Evolutionary conservation across 202 grass and related monocot genomes (phyloP), one percentile per base, ranked within the genome.

Genomic region (Panicum virgatum): DNA sequence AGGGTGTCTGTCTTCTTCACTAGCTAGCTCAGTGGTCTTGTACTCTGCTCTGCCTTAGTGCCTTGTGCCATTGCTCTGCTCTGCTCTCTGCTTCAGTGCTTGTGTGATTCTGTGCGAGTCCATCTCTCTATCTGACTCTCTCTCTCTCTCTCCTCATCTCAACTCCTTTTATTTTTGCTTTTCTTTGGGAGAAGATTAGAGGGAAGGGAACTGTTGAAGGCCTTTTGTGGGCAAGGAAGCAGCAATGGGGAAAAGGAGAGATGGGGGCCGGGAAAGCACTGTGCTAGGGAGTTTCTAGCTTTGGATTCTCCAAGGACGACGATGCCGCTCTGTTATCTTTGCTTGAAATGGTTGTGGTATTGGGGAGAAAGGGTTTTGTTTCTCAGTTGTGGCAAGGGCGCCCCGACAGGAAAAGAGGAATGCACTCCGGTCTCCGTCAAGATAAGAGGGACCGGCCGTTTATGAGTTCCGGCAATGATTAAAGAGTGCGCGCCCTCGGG

Each of bases 361-460:
- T 80, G 61, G 25, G 38, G 38, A 72, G 12, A 6, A 27, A 16
- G 46, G 64, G 57, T 25, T 27, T 65, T 81, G 42, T 56, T 25
- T 51, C 27, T 66, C 34, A 73, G 62, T 83, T 79, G 56, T 79
- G 69, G 7, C 83, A 40, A 62, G 44, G 74, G 29, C 44, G 23
- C 2, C 77, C 83, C 74, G 68, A 79, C 88, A 75, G 60, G 11
- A 69, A 83, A 90, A 69, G 83, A 74, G 44, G 38, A 74, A 66
- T 83, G 83, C 88, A 83, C 79, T 86, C 60, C n/a, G 43, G 88
- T 86, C 83, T 74, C 73, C 36, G 37, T 82, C 79, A 10, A 26
- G 56, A 10, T 78, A 74, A 73, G 7, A 56, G 65, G 11, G 58
- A n/a, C n/a, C n/a, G n/a, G 27, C 34, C 37, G n/a, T n/a, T n/a